Percentiles rank a stretch among this genome's conserved stretches.
Conservation (phyloP, 2,329 filamentous ascomycete species). For the Ophiostoma australiae region DNA sequence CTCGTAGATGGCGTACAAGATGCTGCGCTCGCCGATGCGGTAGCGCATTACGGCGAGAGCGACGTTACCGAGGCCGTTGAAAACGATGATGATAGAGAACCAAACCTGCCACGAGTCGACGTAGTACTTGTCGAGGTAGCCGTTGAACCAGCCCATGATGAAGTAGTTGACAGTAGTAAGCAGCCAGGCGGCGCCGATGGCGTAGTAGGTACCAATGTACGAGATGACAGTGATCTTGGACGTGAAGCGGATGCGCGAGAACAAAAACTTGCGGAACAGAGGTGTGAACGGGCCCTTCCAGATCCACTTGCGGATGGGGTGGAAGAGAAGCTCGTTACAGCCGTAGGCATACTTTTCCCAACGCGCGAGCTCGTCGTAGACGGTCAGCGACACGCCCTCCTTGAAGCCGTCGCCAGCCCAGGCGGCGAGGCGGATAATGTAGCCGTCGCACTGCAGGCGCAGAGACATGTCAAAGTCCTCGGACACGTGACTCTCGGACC, state of each 20-base stretch:
- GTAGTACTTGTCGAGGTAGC: slow-evolving; percentile 74
- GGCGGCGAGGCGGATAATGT: slow-evolving; percentile 66
- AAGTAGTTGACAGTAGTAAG: slow-evolving; percentile 72
- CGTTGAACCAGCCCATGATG: slow-evolving; percentile 69
- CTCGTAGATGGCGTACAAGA: slow-evolving; percentile 54
- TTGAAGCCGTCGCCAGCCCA: slow-evolving; percentile 75
- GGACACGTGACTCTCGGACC: slow-evolving; percentile 74
- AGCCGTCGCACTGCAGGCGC: slow-evolving; percentile 66
- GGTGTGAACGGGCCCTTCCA: slow-evolving; percentile 72
- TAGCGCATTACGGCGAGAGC: slow-evolving; percentile 69
- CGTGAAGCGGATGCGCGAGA: slow-evolving; percentile 67
- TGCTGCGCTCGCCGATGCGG: slow-evolving; percentile 58
- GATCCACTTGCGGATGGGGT: slow-evolving; percentile 69
- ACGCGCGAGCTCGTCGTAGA: slow-evolving; percentile 76
- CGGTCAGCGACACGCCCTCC: slow-evolving; percentile 76
- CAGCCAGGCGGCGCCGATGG: slow-evolving; percentile 70
- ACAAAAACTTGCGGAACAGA: slow-evolving; percentile 69
- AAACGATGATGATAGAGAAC: slow-evolving; percentile 75
- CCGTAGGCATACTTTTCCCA: slow-evolving; percentile 88
- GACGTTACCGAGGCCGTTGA: slow-evolving; percentile 69
- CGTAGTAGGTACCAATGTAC: slow-evolving; percentile 77
- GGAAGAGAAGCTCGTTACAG: slow-evolving; percentile 76
- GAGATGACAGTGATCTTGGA: slow-evolving; percentile 72
- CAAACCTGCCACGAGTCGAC: slow-evolving; percentile 73
- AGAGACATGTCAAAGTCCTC: slow-evolving; percentile 81